Conservation (phyloP, 2,329 filamentous ascomycete genomes). For the Mycocentrospora acerina region DNA sequence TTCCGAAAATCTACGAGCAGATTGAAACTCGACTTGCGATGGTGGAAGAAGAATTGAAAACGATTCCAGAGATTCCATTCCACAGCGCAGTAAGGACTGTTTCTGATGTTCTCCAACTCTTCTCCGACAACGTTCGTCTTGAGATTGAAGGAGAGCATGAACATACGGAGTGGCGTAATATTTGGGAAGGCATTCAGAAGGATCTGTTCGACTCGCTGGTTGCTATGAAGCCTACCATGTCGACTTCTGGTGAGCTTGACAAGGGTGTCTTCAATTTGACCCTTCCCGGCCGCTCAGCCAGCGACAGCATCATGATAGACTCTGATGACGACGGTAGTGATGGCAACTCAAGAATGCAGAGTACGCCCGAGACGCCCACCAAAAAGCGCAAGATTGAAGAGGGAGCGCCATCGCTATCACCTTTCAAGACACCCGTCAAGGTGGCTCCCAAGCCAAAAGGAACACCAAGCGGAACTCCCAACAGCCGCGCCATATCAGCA, state of each 20-base stretch:
- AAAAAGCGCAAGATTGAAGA: slow-evolving; percentile 37
- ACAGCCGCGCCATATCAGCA: too few relatives aligned
- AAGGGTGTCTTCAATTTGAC: slow-evolving; percentile 8
- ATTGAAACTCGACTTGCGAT: slow-evolving; percentile 50
- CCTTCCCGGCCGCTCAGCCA: slow-evolving; percentile 11
- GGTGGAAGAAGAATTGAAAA: slow-evolving; percentile 58
- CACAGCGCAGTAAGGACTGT: slow-evolving; percentile 68
- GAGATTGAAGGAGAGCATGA: slow-evolving; percentile 55
- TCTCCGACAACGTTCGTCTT: slow-evolving; percentile 57
- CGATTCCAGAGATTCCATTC: slow-evolving; percentile 65
- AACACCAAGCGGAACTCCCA: background rate
- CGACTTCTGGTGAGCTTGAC: slow-evolving; percentile 10
- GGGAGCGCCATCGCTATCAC: slow-evolving; percentile 1
- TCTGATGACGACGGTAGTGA: slow-evolving; percentile 4
- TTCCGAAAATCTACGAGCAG: slow-evolving; percentile 48
- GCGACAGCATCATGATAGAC: slow-evolving; percentile 22
- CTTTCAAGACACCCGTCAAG: slow-evolving; percentile 3
- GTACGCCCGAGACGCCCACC: slow-evolving; percentile 15
- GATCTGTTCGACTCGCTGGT: slow-evolving; percentile 52
- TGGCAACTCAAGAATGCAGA: background rate
- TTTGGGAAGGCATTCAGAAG: slow-evolving; percentile 49
- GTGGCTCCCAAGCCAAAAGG: background rate
- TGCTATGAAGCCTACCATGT: slow-evolving; percentile 30
- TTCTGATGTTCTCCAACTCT: slow-evolving; percentile 57
- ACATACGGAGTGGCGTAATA: slow-evolving; percentile 44